Base-by-base conservation (phyloP, 257 asterid genomes). In the Jasminum sambac region DNA sequence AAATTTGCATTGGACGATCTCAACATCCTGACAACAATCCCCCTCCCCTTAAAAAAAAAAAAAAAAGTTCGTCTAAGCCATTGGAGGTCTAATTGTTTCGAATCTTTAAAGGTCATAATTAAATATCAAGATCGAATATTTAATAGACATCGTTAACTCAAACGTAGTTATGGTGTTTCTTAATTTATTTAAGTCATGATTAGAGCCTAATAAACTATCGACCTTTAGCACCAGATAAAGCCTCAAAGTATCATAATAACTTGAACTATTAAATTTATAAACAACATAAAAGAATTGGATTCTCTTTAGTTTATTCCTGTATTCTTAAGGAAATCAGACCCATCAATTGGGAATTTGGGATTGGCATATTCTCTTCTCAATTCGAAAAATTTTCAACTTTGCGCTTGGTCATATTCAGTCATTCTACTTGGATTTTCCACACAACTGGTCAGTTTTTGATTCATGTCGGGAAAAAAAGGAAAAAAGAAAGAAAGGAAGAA, bases 311-410 rank as follows among this genome's bases (percentile, higher is more conserved):
- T 48, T 39, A 69, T 64, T 57, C 23, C 60, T 46, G 9, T 34
- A 36, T 39, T 62, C 71, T 23, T 7, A 13, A 40, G 64, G 36
- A 36, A 52, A 26, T 52, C 44, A 52, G 50, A 55, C 16, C 72
- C 17, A 30, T 50, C 2, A 17, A 16, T 11, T n/a, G 44, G 72
- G n/a, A 38, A 26, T 62, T 58, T 14, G 58, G 24, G 25, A 41
- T 69, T 52, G 61, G 68, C 64, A 55, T 69, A 40, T 38, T 74
- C 63, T 10, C 36, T 17, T 55, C 9, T 21, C 62, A 23, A 55
- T 7, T 9, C 19, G 3, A 55, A 55, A 43, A 13, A 13, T 3
- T 46, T 14, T 46, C 57, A 1, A 14, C 21, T 43, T 43, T 12
- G 11, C 12, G 11, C 11, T 41, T 41, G 14, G 1, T 16, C 19